These are phyloP conservation scores for Epithemia pelagica DNA, from an alignment of 108 stramenopile genomes.

Conservation along the genomic window DNA sequence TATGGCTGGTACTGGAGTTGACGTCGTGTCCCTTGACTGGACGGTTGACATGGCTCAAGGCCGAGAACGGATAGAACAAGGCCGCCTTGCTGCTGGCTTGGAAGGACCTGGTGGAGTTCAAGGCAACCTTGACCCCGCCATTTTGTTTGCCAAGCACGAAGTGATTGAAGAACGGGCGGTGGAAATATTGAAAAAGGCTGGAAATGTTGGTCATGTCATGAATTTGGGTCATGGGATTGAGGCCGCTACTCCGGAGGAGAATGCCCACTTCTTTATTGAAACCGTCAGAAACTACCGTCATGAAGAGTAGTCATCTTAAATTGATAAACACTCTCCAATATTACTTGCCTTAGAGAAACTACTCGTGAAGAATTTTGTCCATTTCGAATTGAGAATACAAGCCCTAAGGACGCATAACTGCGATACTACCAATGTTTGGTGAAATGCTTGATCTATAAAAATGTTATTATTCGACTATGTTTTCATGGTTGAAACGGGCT, in stretches of 20 bases:
- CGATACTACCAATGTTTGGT: background rate
- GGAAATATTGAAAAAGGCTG: constrained; percentile 89
- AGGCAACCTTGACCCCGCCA: constrained; percentile 94
- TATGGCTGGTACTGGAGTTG: constrained; percentile 91
- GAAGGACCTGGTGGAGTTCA: constrained; percentile 75
- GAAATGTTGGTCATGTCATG: constrained; percentile 91
- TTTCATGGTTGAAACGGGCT: no score
- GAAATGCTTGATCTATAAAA: no score
- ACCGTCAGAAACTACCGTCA: constrained; percentile 92
- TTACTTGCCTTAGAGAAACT: background rate
- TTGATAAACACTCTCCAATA: background rate
- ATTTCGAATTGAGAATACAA: background rate
- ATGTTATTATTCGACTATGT: no score
- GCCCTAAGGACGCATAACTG: background rate
- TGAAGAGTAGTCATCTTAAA: constrained; percentile 20
- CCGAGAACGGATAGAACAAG: constrained; percentile 68
- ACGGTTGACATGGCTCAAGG: constrained; percentile 96
- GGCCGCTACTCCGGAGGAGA: constrained; percentile 91
- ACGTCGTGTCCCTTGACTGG: constrained; percentile 96
- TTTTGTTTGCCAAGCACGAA: constrained; percentile 85
- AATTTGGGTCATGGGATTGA: constrained; percentile 99
- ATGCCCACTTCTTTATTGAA: constrained; percentile 92
- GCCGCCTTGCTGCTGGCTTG: constrained; percentile 63
- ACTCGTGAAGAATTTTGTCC: background rate
- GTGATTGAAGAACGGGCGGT: constrained; percentile 90